Conservation (phyloP, 139 green algal genomes). For the Tetradesmus obliquus region DNA sequence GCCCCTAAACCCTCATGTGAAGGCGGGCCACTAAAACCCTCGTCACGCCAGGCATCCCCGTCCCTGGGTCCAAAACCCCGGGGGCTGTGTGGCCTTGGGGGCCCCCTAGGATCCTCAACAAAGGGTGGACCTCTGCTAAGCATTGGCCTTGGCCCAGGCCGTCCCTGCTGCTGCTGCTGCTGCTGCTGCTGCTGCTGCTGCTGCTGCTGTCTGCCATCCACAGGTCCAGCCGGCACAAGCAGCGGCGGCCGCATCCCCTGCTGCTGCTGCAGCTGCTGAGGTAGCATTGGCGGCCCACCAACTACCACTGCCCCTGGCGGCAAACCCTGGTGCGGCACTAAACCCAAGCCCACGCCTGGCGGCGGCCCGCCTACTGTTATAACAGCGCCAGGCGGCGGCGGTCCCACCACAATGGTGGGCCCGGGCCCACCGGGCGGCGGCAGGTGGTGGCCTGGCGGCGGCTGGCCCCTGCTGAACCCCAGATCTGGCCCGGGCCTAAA, state of each 20-base stretch:
- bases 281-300: not conserved
- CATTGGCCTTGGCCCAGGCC: no score
- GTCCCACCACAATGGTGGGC: not conserved
- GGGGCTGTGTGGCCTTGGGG: not conserved
- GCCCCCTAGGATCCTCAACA: not conserved
- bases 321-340: not conserved
- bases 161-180: not conserved
- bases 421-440: no score
- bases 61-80: not conserved
- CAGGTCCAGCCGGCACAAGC: not conserved
- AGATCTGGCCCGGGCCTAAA: conserved; percentile 4
- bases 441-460: not conserved
- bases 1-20: not conserved
- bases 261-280: not conserved
- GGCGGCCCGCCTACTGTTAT: not conserved
- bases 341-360: not conserved
- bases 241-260: not conserved
- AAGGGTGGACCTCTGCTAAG: not conserved
- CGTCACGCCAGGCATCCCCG: not conserved
- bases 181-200: not conserved
- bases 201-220: conserved; percentile 16
- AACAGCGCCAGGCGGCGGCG: not conserved
- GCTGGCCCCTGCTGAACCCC: conserved; percentile 3
- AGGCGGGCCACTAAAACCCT: not conserved
- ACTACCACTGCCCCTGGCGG: not conserved